These are phyloP conservation scores for Fragosphaeria purpurea DNA, from an alignment of 2,329 filamentous ascomycete genomes.

Conservation along the genomic window DNA sequence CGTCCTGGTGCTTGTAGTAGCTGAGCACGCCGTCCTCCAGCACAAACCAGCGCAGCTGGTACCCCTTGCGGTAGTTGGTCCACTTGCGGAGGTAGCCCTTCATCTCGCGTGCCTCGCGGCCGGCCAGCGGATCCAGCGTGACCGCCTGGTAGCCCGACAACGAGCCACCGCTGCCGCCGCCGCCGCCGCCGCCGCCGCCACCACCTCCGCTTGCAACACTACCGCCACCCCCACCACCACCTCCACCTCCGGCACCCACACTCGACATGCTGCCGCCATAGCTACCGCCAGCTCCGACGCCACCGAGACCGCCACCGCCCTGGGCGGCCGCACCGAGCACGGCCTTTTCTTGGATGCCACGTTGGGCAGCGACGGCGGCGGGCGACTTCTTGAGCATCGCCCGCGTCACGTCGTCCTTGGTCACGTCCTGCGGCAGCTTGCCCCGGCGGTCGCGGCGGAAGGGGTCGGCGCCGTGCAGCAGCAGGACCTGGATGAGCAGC, in stretches of 20 bases:
- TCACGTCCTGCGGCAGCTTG: slow-evolving; percentile 91
- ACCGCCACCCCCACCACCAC: neutral
- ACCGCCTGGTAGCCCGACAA: neutral
- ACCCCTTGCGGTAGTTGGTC: slow-evolving; percentile 97
- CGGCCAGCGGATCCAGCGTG: slow-evolving; percentile 46
- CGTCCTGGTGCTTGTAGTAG: slow-evolving; percentile 99
- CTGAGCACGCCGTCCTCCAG: slow-evolving; percentile 94
- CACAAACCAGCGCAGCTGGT: slow-evolving; percentile 96
- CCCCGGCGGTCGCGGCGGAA: slow-evolving; percentile 92
- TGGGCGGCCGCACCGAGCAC: slow-evolving; percentile 70
- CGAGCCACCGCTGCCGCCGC: neutral
- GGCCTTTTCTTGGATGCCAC: slow-evolving; percentile 93
- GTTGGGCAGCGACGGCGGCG: slow-evolving; percentile 84
- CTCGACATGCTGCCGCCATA: neutral
- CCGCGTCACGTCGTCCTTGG: slow-evolving; percentile 82
- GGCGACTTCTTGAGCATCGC: slow-evolving; percentile 89
- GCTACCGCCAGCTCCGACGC: neutral
- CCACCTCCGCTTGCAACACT: neutral
- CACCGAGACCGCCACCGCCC: slow-evolving; percentile 23
- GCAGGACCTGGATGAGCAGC: slow-evolving; percentile 76
- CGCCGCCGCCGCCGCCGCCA: neutral
- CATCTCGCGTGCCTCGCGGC: slow-evolving; percentile 89
- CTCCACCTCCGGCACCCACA: neutral
- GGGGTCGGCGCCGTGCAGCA: slow-evolving; percentile 91
- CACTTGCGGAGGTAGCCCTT: slow-evolving; percentile 98